Conservation (phyloP, 306 rosid species). For the Cicer cuneatum region DNA sequence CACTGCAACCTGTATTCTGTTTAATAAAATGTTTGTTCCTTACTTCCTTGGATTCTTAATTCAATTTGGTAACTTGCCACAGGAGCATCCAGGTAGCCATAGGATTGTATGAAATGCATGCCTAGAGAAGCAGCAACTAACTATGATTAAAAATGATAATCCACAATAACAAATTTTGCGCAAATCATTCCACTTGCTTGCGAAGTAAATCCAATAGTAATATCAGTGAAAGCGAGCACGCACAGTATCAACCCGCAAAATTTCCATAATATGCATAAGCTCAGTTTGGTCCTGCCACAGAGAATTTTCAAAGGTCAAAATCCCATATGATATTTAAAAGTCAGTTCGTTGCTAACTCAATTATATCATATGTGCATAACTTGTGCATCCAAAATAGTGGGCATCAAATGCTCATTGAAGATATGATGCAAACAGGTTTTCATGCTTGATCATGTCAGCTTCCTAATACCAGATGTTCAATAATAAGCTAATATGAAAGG, state of each 20-base stretch:
- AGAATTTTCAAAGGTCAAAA: constrained; percentile 16
- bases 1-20: neutral
- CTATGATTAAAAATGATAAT: constrained; percentile 2
- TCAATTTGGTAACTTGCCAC: neutral
- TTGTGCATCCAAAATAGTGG: constrained; percentile 6
- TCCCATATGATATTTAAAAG: constrained; percentile 17
- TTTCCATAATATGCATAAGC: constrained; percentile 11
- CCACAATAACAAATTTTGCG: constrained; percentile 2
- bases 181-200: constrained; percentile 24
- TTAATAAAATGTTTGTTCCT: constrained; percentile 13
- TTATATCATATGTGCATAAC: constrained; percentile 1
- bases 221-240: neutral
- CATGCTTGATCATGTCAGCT: constrained; percentile 4
- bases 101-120: neutral
- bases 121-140: neutral
- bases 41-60: constrained; percentile 8
- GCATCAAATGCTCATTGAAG: constrained; percentile 16
- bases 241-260: neutral
- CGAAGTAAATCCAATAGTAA: constrained; percentile 31
- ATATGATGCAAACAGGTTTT: constrained; percentile 5
- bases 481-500: constrained; percentile 6
- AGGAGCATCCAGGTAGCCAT: neutral
- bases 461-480: constrained; percentile 26
- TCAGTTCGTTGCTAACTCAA: neutral
- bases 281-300: neutral